Percentiles rank a stretch among this genome's conserved stretches.
phyloP scores from a whole-genome alignment of 2,329 filamentous ascomycete species.

The Ceratocystis papillata region DNA sequence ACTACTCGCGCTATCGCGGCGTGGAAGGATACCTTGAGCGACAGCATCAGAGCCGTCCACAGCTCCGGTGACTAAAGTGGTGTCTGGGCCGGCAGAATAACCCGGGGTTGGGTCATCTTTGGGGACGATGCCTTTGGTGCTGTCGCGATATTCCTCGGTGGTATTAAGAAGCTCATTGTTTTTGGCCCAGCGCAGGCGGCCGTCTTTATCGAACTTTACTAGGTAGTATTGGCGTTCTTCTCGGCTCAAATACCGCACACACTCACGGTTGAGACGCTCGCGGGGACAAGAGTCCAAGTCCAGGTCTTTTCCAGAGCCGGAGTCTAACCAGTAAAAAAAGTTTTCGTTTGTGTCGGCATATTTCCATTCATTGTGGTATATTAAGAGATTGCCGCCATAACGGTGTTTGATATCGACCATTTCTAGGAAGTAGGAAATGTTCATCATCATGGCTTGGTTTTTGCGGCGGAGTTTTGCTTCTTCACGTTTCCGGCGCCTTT shows the following conservation, averaged over 20 bases:
- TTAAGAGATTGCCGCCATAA: slow-evolving; percentile 70
- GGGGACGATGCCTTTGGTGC: slow-evolving; percentile 61
- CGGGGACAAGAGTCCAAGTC: slow-evolving; percentile 63
- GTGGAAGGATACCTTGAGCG: slow-evolving; percentile 22
- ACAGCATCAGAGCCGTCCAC: slow-evolving; percentile 10
- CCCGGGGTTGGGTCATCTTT: slow-evolving; percentile 48
- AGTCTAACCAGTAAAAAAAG: slow-evolving; percentile 89
- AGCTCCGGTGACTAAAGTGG: slow-evolving; percentile 23
- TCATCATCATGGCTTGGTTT: slow-evolving; percentile 66
- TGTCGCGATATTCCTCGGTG: slow-evolving; percentile 64
- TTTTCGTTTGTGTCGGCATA: slow-evolving; percentile 65
- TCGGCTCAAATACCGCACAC: slow-evolving; percentile 70
- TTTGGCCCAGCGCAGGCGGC: slow-evolving; percentile 77
- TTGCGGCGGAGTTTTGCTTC: slow-evolving; percentile 35
- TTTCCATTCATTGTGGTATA: slow-evolving; percentile 80
- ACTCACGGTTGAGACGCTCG: slow-evolving; percentile 62
- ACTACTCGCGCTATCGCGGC: slow-evolving; percentile 28
- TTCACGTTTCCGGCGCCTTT: slow-evolving; percentile 34
- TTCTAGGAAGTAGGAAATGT: slow-evolving; percentile 71
- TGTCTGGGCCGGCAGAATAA: slow-evolving; percentile 33
- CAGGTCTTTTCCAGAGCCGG: slow-evolving; percentile 60
- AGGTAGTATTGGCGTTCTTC: slow-evolving; percentile 76
- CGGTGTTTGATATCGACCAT: slow-evolving; percentile 82
- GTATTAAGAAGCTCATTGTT: slow-evolving; percentile 70
- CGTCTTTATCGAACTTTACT: slow-evolving; percentile 62